These are phyloP conservation scores for Agaricales sp. DNA, from an alignment of 1,284 basidiomycete genomes.

Conservation along the genomic window DNA sequence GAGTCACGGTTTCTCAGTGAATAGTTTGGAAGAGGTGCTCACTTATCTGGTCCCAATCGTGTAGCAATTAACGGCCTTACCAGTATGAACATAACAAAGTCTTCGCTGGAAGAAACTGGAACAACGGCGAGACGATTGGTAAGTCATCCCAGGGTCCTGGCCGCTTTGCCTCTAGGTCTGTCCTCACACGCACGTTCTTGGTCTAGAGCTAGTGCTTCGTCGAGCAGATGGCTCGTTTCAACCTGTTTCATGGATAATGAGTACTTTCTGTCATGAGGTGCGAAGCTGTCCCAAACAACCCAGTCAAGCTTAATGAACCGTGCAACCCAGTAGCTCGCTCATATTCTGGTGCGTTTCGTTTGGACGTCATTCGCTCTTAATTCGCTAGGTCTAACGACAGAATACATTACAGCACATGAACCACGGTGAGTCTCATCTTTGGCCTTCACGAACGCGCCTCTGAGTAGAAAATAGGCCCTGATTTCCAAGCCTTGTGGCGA, in stretches of 20 bases:
- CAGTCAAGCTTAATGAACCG: conserved; percentile 1
- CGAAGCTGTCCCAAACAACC: conserved; percentile 8
- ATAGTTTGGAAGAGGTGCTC: conserved; percentile 68
- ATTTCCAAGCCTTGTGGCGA: conserved; percentile 64
- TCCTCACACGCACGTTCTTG: too few relatives aligned
- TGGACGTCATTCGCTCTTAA: not conserved
- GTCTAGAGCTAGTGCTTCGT: conserved; percentile 61
- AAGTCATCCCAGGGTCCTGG: conserved; percentile 17
- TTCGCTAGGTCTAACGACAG: not conserved
- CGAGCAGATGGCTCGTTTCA: conserved; percentile 47
- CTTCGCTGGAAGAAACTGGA: conserved; percentile 76
- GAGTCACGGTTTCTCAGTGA: conserved; percentile 59
- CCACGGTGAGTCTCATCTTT: conserved; percentile 35
- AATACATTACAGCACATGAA: conserved; percentile 53
- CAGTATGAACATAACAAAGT: conserved; percentile 69
- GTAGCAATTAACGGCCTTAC: conserved; percentile 3
- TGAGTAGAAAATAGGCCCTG: conserved; percentile 21
- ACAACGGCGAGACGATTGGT: conserved; percentile 69
- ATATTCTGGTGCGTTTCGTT: conserved; percentile 58
- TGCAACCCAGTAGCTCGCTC: conserved; percentile 73
- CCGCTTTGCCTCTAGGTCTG: not conserved
- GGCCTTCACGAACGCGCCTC: not conserved
- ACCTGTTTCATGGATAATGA: conserved; percentile 58
- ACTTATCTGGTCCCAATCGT: not conserved
- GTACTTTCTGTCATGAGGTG: conserved; percentile 77